Conservation (phyloP, 1,284 basidiomycete species). For the Marasmius sp. region DNA sequence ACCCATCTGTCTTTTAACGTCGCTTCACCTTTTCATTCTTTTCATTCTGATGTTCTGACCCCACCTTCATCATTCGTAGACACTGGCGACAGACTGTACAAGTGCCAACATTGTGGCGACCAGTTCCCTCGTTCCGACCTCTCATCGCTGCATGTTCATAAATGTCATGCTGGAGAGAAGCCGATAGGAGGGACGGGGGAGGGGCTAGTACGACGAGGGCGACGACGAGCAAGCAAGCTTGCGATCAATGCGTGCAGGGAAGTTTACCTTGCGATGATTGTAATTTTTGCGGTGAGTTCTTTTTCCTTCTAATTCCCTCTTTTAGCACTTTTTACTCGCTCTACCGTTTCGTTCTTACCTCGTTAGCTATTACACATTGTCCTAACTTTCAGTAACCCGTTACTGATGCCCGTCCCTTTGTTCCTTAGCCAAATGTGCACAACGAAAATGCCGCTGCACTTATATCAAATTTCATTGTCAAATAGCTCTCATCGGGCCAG, state of each 20-base stretch:
- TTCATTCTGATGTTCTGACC: constrained; percentile 12
- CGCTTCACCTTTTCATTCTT: constrained; percentile 15
- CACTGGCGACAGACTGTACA: constrained; percentile 91
- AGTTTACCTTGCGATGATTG: constrained; percentile 81
- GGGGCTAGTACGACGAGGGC: constrained; percentile 65
- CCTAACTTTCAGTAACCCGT: too few species aligned
- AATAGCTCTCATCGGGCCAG: too few species aligned
- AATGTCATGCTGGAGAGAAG: constrained; percentile 81
- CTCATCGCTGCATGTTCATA: constrained; percentile 85
- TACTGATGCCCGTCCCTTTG: too few species aligned
- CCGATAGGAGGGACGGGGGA: constrained; percentile 48
- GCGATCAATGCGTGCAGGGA: constrained; percentile 84
- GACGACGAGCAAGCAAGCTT: constrained; percentile 77
- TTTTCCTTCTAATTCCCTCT: too few species aligned
- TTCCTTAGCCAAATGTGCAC: too few species aligned
- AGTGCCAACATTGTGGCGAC: constrained; percentile 86
- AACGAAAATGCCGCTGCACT: too few species aligned
- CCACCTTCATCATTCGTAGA: constrained; percentile 45
- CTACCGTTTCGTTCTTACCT: too few species aligned
- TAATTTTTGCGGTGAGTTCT: too few species aligned
- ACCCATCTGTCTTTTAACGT: background rate
- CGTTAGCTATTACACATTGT: too few species aligned
- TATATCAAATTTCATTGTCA: too few species aligned
- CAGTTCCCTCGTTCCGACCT: constrained; percentile 70
- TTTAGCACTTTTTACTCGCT: too few species aligned